Evolutionary conservation across 2,329 filamentous ascomycete species (phyloP).

Genomic region (Neofusicoccum sp.): DNA sequence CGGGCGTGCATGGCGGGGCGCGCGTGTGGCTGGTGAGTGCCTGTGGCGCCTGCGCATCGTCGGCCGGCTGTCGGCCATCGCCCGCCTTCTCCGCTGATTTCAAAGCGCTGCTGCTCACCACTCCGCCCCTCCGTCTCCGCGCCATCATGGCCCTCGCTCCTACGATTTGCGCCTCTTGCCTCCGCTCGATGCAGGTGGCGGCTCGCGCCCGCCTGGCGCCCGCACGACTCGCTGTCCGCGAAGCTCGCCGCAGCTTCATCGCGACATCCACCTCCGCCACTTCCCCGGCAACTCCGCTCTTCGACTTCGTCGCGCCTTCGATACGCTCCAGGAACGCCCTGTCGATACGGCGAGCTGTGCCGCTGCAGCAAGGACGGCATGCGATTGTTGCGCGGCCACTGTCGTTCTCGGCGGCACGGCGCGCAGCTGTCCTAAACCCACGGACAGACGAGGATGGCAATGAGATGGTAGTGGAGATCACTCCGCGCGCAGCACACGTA

Average conservation of each 20-base stretch:
- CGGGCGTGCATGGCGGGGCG: neutral
- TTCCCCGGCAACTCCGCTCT: neutral
- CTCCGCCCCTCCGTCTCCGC: neutral
- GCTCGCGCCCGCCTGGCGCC: neutral
- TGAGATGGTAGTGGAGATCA: conserved; percentile 81
- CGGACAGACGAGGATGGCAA: conserved; percentile 78
- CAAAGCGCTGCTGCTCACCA: neutral
- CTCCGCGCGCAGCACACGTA: conserved; percentile 76
- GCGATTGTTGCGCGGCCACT: neutral
- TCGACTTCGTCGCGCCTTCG: neutral
- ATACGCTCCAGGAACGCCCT: neutral
- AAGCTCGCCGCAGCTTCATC: conserved; percentile 3
- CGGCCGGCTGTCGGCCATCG: neutral
- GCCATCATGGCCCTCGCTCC: conserved; percentile 24
- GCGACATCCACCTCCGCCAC: conserved; percentile 5
- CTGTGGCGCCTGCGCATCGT: neutral
- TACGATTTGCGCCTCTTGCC: conserved; percentile 32
- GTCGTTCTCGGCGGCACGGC: conserved; percentile 20
- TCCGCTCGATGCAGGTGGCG: conserved; percentile 23
- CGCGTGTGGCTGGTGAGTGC: neutral
- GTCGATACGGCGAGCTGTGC: neutral
- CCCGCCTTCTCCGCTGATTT: conserved; percentile 10
- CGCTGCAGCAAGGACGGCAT: neutral
- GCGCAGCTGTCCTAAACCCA: conserved; percentile 61
- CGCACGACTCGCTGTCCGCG: neutral